phyloP scores from a whole-genome alignment of 176 grass and related monocot species.

The Paspalum vaginatum region DNA sequence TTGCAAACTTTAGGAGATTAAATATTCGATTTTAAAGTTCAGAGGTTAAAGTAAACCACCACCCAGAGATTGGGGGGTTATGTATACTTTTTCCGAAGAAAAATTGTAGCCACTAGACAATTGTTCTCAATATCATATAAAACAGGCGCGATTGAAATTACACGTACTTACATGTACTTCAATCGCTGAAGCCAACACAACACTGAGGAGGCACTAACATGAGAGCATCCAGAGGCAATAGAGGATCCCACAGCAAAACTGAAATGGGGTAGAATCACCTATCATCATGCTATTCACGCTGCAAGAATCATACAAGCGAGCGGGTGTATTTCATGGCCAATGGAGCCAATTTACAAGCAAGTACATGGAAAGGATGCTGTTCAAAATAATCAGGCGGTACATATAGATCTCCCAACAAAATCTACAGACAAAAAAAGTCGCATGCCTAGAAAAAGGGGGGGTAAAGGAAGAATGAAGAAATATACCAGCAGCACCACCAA shows the following conservation, averaged over 20 bases:
- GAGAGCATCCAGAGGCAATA: no score
- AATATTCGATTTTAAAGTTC: no score
- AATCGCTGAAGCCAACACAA: background rate
- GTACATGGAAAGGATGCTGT: slow-evolving; percentile 49
- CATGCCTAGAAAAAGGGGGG: slow-evolving; percentile 45
- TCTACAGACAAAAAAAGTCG: slow-evolving; percentile 61
- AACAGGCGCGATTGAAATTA: background rate
- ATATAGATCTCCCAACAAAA: slow-evolving; percentile 61
- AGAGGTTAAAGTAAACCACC: no score
- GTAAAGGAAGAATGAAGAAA: slow-evolving; percentile 88
- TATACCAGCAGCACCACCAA: slow-evolving; percentile 46
- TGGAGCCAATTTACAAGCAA: slow-evolving; percentile 58
- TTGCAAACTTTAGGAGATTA: no score
- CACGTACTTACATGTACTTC: background rate
- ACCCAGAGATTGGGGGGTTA: no score
- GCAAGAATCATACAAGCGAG: slow-evolving; percentile 61
- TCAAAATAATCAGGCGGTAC: slow-evolving; percentile 52
- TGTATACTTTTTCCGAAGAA: no score
- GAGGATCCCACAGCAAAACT: slow-evolving; percentile 28
- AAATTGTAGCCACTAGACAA: background rate
- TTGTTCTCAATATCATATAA: slow-evolving; percentile 9
- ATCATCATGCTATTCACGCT: slow-evolving; percentile 55
- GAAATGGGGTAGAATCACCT: slow-evolving; percentile 41
- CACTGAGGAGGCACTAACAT: slow-evolving; percentile 3
- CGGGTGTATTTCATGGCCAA: slow-evolving; percentile 42